These are phyloP conservation scores for Vitis rotundifolia DNA, from an alignment of 164 flowering plant genomes.

Conservation along the genomic window DNA sequence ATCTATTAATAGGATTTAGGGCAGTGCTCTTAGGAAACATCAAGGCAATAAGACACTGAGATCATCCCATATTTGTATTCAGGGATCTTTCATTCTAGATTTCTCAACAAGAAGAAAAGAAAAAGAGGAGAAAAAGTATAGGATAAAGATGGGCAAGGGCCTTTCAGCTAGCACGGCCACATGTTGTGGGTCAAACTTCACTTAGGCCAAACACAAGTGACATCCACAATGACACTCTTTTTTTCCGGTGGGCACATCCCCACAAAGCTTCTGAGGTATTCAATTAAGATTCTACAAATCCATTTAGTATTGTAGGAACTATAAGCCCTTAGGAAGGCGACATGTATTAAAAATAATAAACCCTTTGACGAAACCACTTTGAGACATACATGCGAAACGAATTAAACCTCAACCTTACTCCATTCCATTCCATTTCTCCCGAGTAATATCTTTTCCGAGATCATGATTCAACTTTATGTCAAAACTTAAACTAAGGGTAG, in stretches of 20 bases:
- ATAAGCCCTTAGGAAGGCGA: too few relatives aligned
- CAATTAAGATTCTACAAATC: background rate
- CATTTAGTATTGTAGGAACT: background rate
- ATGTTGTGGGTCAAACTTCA: conserved; percentile 18
- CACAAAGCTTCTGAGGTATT: conserved; percentile 2
- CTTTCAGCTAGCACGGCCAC: conserved; percentile 10
- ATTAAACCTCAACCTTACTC: background rate
- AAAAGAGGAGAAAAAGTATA: background rate
- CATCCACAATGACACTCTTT: conserved; percentile 6
- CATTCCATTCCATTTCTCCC: conserved; percentile 10
- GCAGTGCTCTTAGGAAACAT: too few relatives aligned
- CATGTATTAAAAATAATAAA: background rate
- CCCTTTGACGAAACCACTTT: conserved; percentile 2
- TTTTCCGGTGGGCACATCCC: conserved; percentile 11
- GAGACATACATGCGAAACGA: background rate
- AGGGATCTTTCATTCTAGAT: conserved; percentile 1
- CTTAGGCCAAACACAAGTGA: conserved; percentile 21
- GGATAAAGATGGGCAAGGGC: conserved; percentile 7
- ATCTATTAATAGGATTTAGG: too few relatives aligned
- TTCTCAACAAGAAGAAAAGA: background rate
- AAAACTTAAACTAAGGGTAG: background rate
- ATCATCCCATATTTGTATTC: conserved; percentile 5
- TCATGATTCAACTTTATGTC: conserved; percentile 14
- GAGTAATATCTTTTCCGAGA: conserved; percentile 14
- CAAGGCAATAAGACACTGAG: too few relatives aligned